These are phyloP conservation scores for Mycena kentingensis DNA, from an alignment of 768 basidiomycete species.

Conservation along the genomic window DNA sequence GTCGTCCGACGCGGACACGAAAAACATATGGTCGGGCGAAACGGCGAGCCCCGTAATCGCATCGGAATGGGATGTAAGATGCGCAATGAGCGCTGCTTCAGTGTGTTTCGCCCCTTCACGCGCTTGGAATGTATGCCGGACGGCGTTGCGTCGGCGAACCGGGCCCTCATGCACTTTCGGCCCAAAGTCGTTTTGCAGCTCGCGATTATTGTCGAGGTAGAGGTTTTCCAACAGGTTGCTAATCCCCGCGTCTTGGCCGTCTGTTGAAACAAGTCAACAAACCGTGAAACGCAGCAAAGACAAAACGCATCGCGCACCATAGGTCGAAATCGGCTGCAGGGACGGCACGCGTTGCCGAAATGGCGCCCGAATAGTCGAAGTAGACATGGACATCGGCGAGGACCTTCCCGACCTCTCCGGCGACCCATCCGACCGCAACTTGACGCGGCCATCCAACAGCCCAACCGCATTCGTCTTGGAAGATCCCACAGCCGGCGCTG, in stretches of 20 bases:
- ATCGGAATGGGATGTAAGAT: conserved; percentile 82
- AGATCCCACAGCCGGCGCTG: conserved; percentile 86
- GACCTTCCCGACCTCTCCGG: conserved; percentile 75
- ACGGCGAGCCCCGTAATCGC: conserved; percentile 79
- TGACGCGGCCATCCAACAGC: conserved; percentile 73
- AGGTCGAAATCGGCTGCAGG: conserved; percentile 64
- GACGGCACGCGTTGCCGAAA: conserved; percentile 53
- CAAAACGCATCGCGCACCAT: conserved; percentile 50
- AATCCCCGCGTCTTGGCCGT: conserved; percentile 89
- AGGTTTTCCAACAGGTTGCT: conserved; percentile 86
- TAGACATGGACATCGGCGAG: conserved; percentile 69
- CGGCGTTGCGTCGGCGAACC: conserved; percentile 71
- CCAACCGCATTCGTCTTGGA: conserved; percentile 84
- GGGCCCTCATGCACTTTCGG: conserved; percentile 84
- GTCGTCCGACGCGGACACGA: conserved; percentile 91
- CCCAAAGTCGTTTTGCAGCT: conserved; percentile 89
- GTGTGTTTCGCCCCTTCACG: conserved; percentile 64
- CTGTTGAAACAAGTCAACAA: conserved; percentile 40
- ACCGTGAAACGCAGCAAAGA: neutral
- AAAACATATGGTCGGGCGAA: conserved; percentile 93
- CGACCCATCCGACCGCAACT: conserved; percentile 64
- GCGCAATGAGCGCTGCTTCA: conserved; percentile 81
- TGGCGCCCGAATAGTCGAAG: conserved; percentile 52
- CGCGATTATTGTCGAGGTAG: conserved; percentile 84
- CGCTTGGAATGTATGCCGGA: conserved; percentile 65